Percentiles rank a stretch among this genome's conserved stretches.
Evolutionary conservation across 2,329 filamentous ascomycete genomes (phyloP).

Genomic region (Aspergillus sp.): DNA sequence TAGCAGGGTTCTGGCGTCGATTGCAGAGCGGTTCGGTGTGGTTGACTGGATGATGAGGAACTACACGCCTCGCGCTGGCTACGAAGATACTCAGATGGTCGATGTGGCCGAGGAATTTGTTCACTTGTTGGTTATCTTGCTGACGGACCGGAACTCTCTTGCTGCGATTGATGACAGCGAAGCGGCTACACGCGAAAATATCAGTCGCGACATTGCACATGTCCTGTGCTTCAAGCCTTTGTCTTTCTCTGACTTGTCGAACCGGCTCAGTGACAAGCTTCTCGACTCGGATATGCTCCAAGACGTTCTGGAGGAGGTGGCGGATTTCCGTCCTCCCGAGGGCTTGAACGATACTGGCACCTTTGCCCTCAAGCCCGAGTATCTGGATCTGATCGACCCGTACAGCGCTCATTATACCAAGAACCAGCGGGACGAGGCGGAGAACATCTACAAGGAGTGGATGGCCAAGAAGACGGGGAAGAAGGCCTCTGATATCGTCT

Average conservation of each 20-base stretch:
- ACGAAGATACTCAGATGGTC: slow-evolving; percentile 83
- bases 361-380: slow-evolving; percentile 86
- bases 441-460: slow-evolving; percentile 81
- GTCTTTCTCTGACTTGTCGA: slow-evolving; percentile 87
- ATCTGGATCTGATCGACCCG: slow-evolving; percentile 84
- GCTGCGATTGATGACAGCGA: slow-evolving; percentile 36
- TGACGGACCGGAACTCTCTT: slow-evolving; percentile 84
- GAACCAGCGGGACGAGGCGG: slow-evolving; percentile 94
- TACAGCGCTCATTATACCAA: slow-evolving; percentile 96
- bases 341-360: slow-evolving; percentile 89
- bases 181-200: slow-evolving; percentile 62
- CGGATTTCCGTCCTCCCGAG: slow-evolving; percentile 84
- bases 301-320: slow-evolving; percentile 78
- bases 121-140: slow-evolving; percentile 82
- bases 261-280: slow-evolving; percentile 82
- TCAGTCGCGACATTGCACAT: slow-evolving; percentile 87
- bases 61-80: slow-evolving; percentile 70
- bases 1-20: slow-evolving; percentile 77
- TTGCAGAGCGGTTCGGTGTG: slow-evolving; percentile 89
- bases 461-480: slow-evolving; percentile 86
- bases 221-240: slow-evolving; percentile 94
- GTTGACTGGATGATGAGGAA: slow-evolving; percentile 80
- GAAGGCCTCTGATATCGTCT: slow-evolving; percentile 77
- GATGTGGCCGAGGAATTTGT: slow-evolving; percentile 96
- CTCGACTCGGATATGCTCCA: slow-evolving; percentile 88